Evolutionary conservation across 306 rosid species (phyloP).

Genomic region (Chamaecrista fasciculata): DNA sequence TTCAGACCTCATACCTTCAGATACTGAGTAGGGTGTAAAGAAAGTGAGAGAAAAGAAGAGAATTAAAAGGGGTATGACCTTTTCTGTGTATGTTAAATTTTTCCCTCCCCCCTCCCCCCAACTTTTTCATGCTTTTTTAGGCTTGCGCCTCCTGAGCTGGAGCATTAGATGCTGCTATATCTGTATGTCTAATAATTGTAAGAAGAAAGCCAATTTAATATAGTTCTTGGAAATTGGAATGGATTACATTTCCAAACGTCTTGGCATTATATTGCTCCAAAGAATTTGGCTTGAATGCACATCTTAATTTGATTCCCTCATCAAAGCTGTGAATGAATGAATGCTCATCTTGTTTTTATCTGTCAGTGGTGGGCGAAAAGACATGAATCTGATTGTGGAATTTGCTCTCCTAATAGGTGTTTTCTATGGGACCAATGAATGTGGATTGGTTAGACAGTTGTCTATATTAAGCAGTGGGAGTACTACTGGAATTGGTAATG

Average conservation of each 20-base stretch:
- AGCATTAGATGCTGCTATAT: slow-evolving; percentile 33
- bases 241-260: slow-evolving; percentile 25
- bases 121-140: slow-evolving; percentile 34
- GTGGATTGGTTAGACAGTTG: background rate
- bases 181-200: slow-evolving; percentile 36
- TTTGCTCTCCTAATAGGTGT: background rate
- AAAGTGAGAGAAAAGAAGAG: slow-evolving; percentile 23
- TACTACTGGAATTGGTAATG: background rate
- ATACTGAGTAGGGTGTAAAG: slow-evolving; percentile 23
- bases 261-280: background rate
- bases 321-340: background rate
- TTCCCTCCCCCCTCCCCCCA: background rate
- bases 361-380: background rate
- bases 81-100: slow-evolving; percentile 41
- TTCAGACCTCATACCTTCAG: slow-evolving; percentile 11
- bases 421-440: background rate
- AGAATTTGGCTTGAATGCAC: slow-evolving; percentile 21
- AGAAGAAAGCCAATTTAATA: slow-evolving; percentile 37
- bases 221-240: slow-evolving; percentile 27
- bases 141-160: slow-evolving; percentile 31
- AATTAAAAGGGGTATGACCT: slow-evolving; percentile 40
- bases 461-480: background rate
- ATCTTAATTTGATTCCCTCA: slow-evolving; percentile 19
- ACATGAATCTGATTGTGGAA: slow-evolving; percentile 6
- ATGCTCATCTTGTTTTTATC: background rate